These are phyloP conservation scores for Passalora sequoiae DNA, from an alignment of 2,329 filamentous ascomycete genomes.

Conservation along the genomic window DNA sequence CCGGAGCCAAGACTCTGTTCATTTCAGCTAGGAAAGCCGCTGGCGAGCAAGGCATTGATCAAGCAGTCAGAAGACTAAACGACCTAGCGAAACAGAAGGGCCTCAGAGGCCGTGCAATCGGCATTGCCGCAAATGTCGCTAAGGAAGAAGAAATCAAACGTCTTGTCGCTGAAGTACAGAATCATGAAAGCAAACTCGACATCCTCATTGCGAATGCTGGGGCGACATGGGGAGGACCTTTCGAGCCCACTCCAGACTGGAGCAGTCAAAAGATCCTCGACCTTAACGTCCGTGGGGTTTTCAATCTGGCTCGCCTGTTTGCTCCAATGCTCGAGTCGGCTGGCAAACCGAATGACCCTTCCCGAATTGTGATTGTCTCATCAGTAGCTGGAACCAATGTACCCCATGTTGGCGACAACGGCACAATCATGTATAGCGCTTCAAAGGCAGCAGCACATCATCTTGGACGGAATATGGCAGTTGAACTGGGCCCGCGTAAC, in stretches of 20 bases:
- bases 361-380: constrained; percentile 75
- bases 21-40: constrained; percentile 81
- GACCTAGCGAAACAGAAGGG: constrained; percentile 57
- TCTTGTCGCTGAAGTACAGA: constrained; percentile 63
- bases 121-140: constrained; percentile 72
- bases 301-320: constrained; percentile 51
- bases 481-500: constrained; percentile 72
- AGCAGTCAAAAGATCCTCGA: constrained; percentile 86
- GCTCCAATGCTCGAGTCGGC: constrained; percentile 64
- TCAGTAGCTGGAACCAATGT: constrained; percentile 73
- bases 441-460: constrained; percentile 85
- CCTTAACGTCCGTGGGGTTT: constrained; percentile 83
- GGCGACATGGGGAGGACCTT: constrained; percentile 78
- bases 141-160: constrained; percentile 65
- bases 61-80: constrained; percentile 71
- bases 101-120: constrained; percentile 64
- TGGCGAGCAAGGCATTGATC: constrained; percentile 60
- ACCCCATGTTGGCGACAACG: constrained; percentile 64
- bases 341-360: constrained; percentile 59
- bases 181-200: constrained; percentile 73
- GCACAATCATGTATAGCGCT: constrained; percentile 75
- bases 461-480: constrained; percentile 71
- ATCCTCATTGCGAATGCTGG: constrained; percentile 88
- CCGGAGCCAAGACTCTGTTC: constrained; percentile 80
- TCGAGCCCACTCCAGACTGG: constrained; percentile 73